Conservation (phyloP, 495 filamentous ascomycete genomes). For the Lepidopterella palustris region DNA sequence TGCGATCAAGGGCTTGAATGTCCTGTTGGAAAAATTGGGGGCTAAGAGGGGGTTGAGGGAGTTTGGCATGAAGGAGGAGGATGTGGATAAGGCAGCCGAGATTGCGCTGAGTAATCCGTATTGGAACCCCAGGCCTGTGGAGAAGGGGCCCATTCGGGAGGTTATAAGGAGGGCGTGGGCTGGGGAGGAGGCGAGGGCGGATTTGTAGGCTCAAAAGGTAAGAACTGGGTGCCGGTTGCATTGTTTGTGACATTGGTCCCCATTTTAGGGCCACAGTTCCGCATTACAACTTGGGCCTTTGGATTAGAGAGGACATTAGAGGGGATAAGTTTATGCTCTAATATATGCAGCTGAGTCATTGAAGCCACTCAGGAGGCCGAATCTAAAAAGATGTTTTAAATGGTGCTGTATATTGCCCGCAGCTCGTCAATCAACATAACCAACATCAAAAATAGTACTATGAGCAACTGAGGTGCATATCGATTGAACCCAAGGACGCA, state of each 20-base stretch:
- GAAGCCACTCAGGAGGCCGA: too few relatives aligned
- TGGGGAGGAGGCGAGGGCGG: constrained; percentile 55
- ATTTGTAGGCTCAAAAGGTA: neutral
- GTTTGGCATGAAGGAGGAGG: constrained; percentile 59
- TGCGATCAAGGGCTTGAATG: constrained; percentile 56
- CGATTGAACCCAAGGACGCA: too few relatives aligned
- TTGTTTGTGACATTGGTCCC: neutral
- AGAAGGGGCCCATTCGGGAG: constrained; percentile 53
- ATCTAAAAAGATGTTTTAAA: too few relatives aligned
- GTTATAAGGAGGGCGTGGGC: constrained; percentile 61
- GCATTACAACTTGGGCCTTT: neutral
- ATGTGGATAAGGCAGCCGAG: constrained; percentile 60
- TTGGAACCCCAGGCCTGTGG: constrained; percentile 52
- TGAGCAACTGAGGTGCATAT: too few relatives aligned
- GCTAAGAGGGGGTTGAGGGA: constrained; percentile 53
- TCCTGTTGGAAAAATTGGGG: constrained; percentile 50
- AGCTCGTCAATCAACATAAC: too few relatives aligned
- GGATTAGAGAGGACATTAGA: too few relatives aligned
- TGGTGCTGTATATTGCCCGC: too few relatives aligned
- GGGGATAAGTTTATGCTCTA: too few relatives aligned
- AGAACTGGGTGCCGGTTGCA: neutral
- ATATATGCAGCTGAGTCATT: too few relatives aligned
- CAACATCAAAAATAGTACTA: too few relatives aligned
- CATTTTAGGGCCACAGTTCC: neutral
- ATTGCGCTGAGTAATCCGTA: constrained; percentile 60